Base-by-base conservation (phyloP, 805 yeast genomes). In the Schizosaccharomyces cryophilus region DNA sequence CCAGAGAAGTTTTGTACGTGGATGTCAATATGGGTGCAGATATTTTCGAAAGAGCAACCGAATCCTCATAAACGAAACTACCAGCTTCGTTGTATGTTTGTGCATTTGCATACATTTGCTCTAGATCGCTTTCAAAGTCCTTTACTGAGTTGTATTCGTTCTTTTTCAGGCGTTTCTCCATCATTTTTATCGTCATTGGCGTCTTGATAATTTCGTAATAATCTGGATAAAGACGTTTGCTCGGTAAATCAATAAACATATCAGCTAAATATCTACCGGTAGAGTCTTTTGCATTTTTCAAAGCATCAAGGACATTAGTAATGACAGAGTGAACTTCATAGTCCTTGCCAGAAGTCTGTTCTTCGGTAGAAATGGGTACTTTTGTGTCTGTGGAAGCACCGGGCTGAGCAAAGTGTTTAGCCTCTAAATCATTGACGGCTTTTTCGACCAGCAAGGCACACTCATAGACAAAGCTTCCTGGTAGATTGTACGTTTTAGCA, bases 71-170 rank as follows among this genome's bases (percentile, higher is more conserved):
- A 51, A 89, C 82, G 61, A 80, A 75, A 61, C 93, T 80, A 1
- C 78, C 80, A 61, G 84, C 84, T 63, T 81, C 84, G 70, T 89
- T 90, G 71, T 82, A 90, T 0, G 77, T 69, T 67, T 81, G 80
- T 1, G 96, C 95, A 71, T 93, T 93, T 56, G 75, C 68, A 72
- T 89, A 88, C 15, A 90, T 82, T 61, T 83, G 72, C 35, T 74
- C 72, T 5, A 84, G 74, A 60, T 82, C 84, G 24, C 75, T 76
- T 62, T 77, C 72, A 66, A 87, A 85, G 59, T 76, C 80, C 45
- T 77, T 78, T 11, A 40, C n/a, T 26, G 26, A 38, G 5, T 13
- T 47, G n/a, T 24, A 26, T 15, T 48, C 42, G n/a, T 42, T 42
- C 42, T 21, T 51, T 24, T 26, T 31, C 9, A 60, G n/a, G 7